Evolutionary conservation across 2,329 filamentous ascomycete genomes (phyloP).

Genomic region (Cordyceps militaris): DNA sequence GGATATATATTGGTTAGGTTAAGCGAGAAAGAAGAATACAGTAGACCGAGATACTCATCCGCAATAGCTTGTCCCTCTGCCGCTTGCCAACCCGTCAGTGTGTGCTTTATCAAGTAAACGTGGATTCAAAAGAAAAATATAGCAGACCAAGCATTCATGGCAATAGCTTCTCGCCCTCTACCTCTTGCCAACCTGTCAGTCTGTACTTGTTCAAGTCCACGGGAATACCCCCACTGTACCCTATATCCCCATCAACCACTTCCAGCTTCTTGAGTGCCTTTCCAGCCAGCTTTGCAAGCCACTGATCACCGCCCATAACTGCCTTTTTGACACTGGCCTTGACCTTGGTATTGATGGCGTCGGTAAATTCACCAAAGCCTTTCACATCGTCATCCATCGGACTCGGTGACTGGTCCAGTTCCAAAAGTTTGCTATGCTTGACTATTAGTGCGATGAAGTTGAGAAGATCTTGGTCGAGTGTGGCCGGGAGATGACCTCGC

Average conservation of each 20-base stretch:
- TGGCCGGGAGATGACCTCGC: neutral
- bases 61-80: too few relatives aligned
- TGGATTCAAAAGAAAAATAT: too few relatives aligned
- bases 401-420: neutral
- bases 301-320: conserved; percentile 3
- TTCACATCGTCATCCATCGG: neutral
- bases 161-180: neutral
- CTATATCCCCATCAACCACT: neutral
- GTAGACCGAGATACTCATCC: too few relatives aligned
- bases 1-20: too few relatives aligned
- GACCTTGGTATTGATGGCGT: neutral
- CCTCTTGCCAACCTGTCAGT: neutral
- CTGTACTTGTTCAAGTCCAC: neutral
- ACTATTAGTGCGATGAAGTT: neutral
- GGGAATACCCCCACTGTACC: neutral
- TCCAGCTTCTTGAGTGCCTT: neutral
- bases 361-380: neutral
- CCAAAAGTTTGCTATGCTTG: neutral
- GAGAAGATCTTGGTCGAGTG: neutral
- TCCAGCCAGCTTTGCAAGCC: conserved; percentile 2
- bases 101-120: neutral
- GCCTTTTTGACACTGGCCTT: neutral
- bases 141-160: neutral
- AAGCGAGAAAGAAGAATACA: too few relatives aligned
- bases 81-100: too few relatives aligned